Conservation (phyloP, 306 rosid species). For the Sechiopsis laciniata region DNA sequence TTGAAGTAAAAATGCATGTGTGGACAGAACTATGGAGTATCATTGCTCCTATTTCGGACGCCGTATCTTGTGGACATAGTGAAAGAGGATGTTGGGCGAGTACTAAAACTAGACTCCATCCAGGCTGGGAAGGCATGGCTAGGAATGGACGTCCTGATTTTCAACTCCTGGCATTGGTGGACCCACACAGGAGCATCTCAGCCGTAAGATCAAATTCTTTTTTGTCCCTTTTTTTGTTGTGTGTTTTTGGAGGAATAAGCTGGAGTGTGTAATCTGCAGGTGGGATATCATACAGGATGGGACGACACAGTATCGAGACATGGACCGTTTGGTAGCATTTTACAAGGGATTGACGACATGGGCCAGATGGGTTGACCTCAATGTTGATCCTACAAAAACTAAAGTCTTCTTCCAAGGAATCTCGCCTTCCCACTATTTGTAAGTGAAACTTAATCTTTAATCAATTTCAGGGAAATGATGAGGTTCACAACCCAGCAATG, state of each 20-base stretch:
- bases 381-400: conserved; percentile 63
- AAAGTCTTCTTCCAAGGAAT: conserved; percentile 86
- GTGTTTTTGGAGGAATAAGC: background rate
- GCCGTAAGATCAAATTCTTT: conserved; percentile 40
- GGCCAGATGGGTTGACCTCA: conserved; percentile 81
- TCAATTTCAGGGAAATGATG: background rate
- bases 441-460: conserved; percentile 27
- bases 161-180: conserved; percentile 99
- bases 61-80: conserved; percentile 78
- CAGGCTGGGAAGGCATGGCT: conserved; percentile 65
- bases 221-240: background rate
- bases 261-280: conserved; percentile 33
- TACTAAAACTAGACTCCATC: conserved; percentile 64
- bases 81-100: conserved; percentile 52
- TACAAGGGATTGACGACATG: conserved; percentile 70
- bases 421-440: conserved; percentile 91
- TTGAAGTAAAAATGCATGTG: conserved; percentile 1
- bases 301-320: conserved; percentile 39
- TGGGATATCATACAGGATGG: conserved; percentile 83
- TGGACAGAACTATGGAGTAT: conserved; percentile 71
- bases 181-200: conserved; percentile 68
- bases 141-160: conserved; percentile 73
- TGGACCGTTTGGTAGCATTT: conserved; percentile 77
- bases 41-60: conserved; percentile 56
- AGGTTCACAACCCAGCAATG: background rate